Evolutionary conservation across 176 grass and related monocot species (phyloP).

Genomic region (Chloris gayana): DNA sequence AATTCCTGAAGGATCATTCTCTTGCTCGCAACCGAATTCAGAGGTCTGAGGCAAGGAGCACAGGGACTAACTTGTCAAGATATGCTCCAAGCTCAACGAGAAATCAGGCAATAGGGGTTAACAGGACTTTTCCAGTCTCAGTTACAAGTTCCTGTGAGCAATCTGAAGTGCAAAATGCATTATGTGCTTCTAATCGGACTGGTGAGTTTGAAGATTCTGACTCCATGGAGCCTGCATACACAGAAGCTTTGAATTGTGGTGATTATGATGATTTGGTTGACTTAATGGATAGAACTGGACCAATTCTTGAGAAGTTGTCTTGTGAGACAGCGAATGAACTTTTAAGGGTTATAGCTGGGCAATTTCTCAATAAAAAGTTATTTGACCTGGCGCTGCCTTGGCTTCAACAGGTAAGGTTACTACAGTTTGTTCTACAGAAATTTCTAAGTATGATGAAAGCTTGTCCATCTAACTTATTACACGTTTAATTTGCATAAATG

Average conservation of each 20-base stretch:
- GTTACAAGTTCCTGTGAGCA: slow-evolving; percentile 39
- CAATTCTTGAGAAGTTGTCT: slow-evolving; percentile 78
- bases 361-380: slow-evolving; percentile 65
- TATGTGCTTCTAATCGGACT: slow-evolving; percentile 38
- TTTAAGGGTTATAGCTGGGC: slow-evolving; percentile 56
- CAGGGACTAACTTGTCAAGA: slow-evolving; percentile 38
- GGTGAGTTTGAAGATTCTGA: slow-evolving; percentile 48
- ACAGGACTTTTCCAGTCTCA: slow-evolving; percentile 37
- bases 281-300: slow-evolving; percentile 93
- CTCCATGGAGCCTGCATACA: slow-evolving; percentile 74
- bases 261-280: slow-evolving; percentile 63
- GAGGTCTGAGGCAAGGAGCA: slow-evolving; percentile 32
- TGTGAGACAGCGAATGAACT: slow-evolving; percentile 65
- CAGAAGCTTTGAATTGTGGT: slow-evolving; percentile 59
- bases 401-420: slow-evolving; percentile 76
- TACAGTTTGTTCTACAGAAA: slow-evolving; percentile 15
- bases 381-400: slow-evolving; percentile 66
- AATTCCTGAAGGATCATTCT: slow-evolving; percentile 37
- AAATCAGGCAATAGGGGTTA: slow-evolving; percentile 24
- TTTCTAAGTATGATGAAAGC: neutral
- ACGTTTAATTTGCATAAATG: slow-evolving; percentile 32
- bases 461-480: slow-evolving; percentile 32
- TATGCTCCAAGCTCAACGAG: slow-evolving; percentile 44
- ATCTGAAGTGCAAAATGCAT: slow-evolving; percentile 31
- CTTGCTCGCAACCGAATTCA: slow-evolving; percentile 29